A percentile compares a stretch with the other conserved stretches of the same genome.
Conservation (phyloP, 306 rosid genomes). For the Glycine latifolia region DNA sequence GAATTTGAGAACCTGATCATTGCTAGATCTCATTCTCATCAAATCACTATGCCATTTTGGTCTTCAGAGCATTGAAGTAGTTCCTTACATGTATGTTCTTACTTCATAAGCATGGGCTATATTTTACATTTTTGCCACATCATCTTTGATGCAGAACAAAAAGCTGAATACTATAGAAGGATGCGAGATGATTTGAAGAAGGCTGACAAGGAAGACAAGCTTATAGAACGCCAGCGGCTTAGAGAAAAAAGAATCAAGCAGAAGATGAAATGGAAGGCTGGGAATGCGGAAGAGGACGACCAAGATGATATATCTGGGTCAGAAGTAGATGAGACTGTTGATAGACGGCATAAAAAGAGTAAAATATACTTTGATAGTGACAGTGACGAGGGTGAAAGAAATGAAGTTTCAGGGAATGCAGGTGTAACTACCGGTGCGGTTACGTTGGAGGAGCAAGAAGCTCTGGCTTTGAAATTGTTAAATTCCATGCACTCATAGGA, state of each 20-base stretch:
- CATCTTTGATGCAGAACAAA: slow-evolving; percentile 61
- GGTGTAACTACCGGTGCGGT: slow-evolving; percentile 42
- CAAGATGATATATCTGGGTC: slow-evolving; percentile 60
- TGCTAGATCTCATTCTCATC: slow-evolving; percentile 3
- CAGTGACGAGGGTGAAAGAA: slow-evolving; percentile 60
- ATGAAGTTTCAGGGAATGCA: slow-evolving; percentile 42
- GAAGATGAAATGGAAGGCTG: slow-evolving; percentile 77
- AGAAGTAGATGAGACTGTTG: slow-evolving; percentile 51
- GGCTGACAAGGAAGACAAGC: slow-evolving; percentile 85
- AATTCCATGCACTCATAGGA: slow-evolving; percentile 68
- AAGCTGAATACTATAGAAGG: slow-evolving; percentile 70
- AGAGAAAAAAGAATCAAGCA: slow-evolving; percentile 71
- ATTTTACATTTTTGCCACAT: slow-evolving; percentile 33
- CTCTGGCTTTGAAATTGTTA: slow-evolving; percentile 78
- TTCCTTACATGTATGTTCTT: background rate
- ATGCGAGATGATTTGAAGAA: slow-evolving; percentile 76
- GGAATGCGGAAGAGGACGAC: slow-evolving; percentile 51
- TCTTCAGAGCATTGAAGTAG: background rate
- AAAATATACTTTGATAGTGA: slow-evolving; percentile 69
- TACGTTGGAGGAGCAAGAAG: slow-evolving; percentile 76
- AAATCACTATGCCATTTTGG: background rate
- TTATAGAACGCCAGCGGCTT: slow-evolving; percentile 68
- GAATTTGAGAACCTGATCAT: slow-evolving; percentile 8
- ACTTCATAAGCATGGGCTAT: background rate
- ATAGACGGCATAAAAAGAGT: slow-evolving; percentile 57